Evolutionary conservation across 805 yeast species (phyloP).

Genomic region (Metschnikowia cerradonensis): DNA sequence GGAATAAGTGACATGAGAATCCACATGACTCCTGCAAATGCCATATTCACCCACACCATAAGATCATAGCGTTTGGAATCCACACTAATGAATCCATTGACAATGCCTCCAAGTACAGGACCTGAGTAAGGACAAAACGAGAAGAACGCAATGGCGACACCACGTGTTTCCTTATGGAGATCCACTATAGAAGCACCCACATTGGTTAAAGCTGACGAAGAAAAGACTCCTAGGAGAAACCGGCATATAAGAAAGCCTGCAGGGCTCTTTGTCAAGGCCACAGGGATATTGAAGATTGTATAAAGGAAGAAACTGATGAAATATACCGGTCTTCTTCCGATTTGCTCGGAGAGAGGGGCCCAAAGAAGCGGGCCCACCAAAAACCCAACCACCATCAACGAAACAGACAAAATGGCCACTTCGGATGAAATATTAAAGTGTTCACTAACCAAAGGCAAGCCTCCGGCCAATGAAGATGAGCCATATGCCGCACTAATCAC

Average conservation of each 20-base stretch:
- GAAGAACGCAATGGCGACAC: constrained; percentile 85
- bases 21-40: constrained; percentile 85
- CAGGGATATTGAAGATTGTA: constrained; percentile 78
- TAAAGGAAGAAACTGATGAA: constrained; percentile 71
- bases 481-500: constrained; percentile 93
- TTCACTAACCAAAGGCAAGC: constrained; percentile 62
- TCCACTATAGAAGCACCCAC: constrained; percentile 93
- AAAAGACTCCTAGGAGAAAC: constrained; percentile 81
- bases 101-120: constrained; percentile 85
- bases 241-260: constrained; percentile 79
- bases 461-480: constrained; percentile 87
- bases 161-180: constrained; percentile 77
- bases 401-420: constrained; percentile 75
- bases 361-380: constrained; percentile 82
- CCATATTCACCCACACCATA: constrained; percentile 89
- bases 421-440: constrained; percentile 68
- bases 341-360: constrained; percentile 84
- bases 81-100: constrained; percentile 79
- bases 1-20: constrained; percentile 62
- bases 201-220: constrained; percentile 76
- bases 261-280: constrained; percentile 79
- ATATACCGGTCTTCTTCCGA: constrained; percentile 83
- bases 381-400: constrained; percentile 87
- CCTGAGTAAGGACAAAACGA: constrained; percentile 93
- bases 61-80: constrained; percentile 65